Evolutionary conservation across 2,329 filamentous ascomycete genomes (phyloP).

Genomic region (Cladosporium halotolerans): DNA sequence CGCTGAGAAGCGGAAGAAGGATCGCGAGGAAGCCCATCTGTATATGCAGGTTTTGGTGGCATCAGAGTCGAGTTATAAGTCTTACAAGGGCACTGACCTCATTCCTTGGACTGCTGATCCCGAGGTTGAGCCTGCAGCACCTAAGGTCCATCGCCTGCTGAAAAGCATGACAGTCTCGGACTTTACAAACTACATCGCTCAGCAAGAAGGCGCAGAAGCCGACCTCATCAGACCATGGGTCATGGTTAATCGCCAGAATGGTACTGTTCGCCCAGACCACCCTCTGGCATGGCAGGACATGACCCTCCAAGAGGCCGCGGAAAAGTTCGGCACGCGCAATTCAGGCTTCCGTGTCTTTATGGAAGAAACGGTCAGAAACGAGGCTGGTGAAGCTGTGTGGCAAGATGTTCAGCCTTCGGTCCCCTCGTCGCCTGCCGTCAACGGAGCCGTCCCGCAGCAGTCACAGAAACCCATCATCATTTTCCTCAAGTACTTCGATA

Average conservation of each 20-base stretch:
- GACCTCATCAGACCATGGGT: slow-evolving; percentile 78
- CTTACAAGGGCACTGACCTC: slow-evolving; percentile 80
- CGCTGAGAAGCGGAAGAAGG: slow-evolving; percentile 71
- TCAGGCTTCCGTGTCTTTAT: slow-evolving; percentile 74
- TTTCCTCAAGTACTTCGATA: slow-evolving; percentile 89
- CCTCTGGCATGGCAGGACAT: slow-evolving; percentile 72
- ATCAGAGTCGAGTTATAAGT: slow-evolving; percentile 71
- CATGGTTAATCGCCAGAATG: slow-evolving; percentile 98
- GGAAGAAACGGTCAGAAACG: slow-evolving; percentile 64
- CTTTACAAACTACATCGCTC: slow-evolving; percentile 63
- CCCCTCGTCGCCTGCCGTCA: slow-evolving; percentile 34
- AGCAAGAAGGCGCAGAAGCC: slow-evolving; percentile 62
- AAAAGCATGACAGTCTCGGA: slow-evolving; percentile 71
- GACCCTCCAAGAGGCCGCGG: slow-evolving; percentile 59
- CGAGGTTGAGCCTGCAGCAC: slow-evolving; percentile 59
- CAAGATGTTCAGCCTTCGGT: slow-evolving; percentile 56
- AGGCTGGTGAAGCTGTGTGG: slow-evolving; percentile 68
- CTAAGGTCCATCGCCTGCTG: slow-evolving; percentile 66
- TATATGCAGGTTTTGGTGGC: slow-evolving; percentile 82
- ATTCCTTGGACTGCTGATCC: slow-evolving; percentile 52
- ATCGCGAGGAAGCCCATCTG: slow-evolving; percentile 88
- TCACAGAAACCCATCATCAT: slow-evolving; percentile 62
- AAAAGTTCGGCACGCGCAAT: slow-evolving; percentile 63
- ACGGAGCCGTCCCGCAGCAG: slow-evolving; percentile 33
- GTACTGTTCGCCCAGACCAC: slow-evolving; percentile 85